Evolutionary conservation across 164 flowering plant genomes (phyloP), one percentile per base, ranked within the genome.

Genomic region (Berberis vulgaris): DNA sequence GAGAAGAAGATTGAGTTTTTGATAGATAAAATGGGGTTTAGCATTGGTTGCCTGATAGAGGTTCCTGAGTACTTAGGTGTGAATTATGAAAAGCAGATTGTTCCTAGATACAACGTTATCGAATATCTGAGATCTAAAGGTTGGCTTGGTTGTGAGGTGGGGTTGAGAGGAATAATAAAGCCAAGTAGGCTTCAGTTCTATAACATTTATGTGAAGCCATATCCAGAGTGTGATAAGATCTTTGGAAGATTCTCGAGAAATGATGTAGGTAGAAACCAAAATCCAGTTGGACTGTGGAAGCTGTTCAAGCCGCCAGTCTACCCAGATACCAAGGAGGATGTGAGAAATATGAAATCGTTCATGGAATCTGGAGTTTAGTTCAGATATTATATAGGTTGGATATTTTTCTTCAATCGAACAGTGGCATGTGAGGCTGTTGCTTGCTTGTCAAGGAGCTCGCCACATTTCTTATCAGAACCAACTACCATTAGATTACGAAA

Each of bases 171-270:
- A 66, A 46, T 93, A 68, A 77, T 88, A 54, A 85, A 79, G 78
- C 81, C 78, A 3, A 84, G 86, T 68, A 83, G 86, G 72, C 83
- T 78, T 49, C 78, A 61, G 67, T 93, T 93, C 64, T 88, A 86
- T 70, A 88, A 93, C 60, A 70, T 88, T 40, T 93, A 80, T 77
- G 98, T 93, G 54, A 93, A 90, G 78, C 98, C 98, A 7, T 90
- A 93, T 72, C 96, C 97, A 3, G 94, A 83, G 54, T 90, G 94
- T 77, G 88, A 86, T 73, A 74, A 78, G 65, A 69, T 92, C 53
- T 89, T 67, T 73, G 87, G 83, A 13, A 81, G 71, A 73, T 75
- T 62, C 61, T 63, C 72, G 6, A 68, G 69, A 46, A 65, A 60
- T 53, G 57, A 54, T 44, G 67, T 63, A 54, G 72, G 55, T 54